phyloP scores from a whole-genome alignment of 768 basidiomycete genomes.

The Inosperma sp. region DNA sequence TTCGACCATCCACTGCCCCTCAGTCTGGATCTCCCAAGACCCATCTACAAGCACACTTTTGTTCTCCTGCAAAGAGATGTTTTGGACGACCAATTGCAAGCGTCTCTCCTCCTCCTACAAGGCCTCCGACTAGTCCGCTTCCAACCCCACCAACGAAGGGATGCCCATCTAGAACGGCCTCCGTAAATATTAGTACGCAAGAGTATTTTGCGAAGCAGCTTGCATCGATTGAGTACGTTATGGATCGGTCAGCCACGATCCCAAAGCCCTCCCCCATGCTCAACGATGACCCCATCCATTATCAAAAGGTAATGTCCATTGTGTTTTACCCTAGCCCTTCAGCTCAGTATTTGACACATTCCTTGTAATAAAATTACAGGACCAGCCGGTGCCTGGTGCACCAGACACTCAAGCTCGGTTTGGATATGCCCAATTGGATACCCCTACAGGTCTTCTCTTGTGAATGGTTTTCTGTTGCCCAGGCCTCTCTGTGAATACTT shows the following conservation, averaged over 20 bases:
- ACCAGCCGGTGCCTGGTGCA: no score
- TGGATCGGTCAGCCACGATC: conserved; percentile 20
- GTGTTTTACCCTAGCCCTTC: no score
- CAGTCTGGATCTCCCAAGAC: conserved; percentile 18
- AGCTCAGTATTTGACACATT: no score
- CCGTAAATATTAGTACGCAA: conserved; percentile 19
- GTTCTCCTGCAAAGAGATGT: conserved; percentile 21
- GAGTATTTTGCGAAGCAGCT: conserved; percentile 19
- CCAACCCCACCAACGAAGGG: conserved; percentile 25
- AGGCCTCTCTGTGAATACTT: no score
- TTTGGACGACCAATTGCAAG: conserved; percentile 22
- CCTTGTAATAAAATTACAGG: no score
- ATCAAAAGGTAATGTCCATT: no score
- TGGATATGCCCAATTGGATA: no score
- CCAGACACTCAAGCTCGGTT: no score
- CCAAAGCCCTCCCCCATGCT: conserved; percentile 11
- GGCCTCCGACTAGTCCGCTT: conserved; percentile 36
- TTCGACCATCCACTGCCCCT: conserved; percentile 40
- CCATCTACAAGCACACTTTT: conserved; percentile 18
- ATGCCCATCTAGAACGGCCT: conserved; percentile 16
- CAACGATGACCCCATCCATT: no score
- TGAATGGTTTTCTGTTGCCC: no score
- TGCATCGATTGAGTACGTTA: conserved; percentile 26
- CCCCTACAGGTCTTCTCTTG: no score
- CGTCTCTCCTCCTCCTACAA: conserved; percentile 30